Conservation (phyloP, 1,284 basidiomycete species). For the Ceratobasidium sp. region DNA sequence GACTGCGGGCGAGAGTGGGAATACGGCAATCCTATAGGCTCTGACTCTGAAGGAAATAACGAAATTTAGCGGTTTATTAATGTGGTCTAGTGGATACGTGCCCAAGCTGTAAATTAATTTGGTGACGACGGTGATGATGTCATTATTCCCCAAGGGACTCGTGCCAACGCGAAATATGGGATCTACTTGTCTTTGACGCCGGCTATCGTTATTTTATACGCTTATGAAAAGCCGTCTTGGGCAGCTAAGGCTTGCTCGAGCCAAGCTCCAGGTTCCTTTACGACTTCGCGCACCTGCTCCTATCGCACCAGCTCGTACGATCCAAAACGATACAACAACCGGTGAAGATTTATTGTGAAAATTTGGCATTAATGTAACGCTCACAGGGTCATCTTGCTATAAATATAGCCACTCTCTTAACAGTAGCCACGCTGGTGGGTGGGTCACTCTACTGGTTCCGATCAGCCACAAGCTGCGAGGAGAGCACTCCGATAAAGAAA, state of each 20-base stretch:
- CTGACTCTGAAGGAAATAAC: slow-evolving; percentile 26
- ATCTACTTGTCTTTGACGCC: background rate
- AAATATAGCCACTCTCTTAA: slow-evolving; percentile 3
- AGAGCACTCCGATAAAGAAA: slow-evolving; percentile 20
- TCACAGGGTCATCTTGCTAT: background rate
- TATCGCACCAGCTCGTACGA: background rate
- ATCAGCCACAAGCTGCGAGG: slow-evolving; percentile 25
- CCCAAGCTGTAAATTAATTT: slow-evolving; percentile 32
- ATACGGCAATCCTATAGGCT: slow-evolving; percentile 20
- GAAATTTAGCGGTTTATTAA: background rate
- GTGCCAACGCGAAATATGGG: background rate
- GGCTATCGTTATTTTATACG: background rate
- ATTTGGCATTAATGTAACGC: background rate
- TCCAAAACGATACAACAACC: background rate
- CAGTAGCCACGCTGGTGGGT: slow-evolving; percentile 14
- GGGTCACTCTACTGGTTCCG: slow-evolving; percentile 23
- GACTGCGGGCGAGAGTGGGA: slow-evolving; percentile 30
- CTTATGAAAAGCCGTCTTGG: slow-evolving; percentile 7
- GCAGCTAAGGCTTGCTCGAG: slow-evolving; percentile 14
- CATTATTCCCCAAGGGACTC: background rate
- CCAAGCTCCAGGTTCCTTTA: slow-evolving; percentile 7
- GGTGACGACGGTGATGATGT: slow-evolving; percentile 11
- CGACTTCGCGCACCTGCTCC: background rate
- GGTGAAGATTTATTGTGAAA: background rate
- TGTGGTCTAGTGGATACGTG: background rate